A percentile compares a stretch with the other conserved stretches of the same genome.
Conservation (phyloP, 768 basidiomycete genomes). For the Amanita jacksonii region DNA sequence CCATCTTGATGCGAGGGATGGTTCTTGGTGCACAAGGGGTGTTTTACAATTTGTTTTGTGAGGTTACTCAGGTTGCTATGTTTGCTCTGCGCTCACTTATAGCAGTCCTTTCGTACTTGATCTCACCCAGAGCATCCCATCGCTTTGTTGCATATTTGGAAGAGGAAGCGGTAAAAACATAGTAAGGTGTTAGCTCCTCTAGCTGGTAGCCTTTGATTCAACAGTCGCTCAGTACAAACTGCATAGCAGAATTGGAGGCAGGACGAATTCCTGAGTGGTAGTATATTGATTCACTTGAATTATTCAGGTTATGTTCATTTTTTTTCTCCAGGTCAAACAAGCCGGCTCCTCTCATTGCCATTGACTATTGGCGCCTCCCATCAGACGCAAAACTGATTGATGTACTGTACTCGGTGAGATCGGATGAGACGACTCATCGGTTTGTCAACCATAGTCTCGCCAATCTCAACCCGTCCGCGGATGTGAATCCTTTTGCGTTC, state of each 20-base stretch:
- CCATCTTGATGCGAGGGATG: conserved; percentile 69
- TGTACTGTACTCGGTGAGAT: conserved; percentile 85
- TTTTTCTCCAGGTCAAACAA: conserved; percentile 44
- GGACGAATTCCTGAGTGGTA: conserved; percentile 79
- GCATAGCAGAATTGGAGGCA: conserved; percentile 74
- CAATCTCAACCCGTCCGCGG: conserved; percentile 64
- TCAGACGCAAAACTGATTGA: conserved; percentile 74
- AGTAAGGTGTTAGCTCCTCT: conserved; percentile 39
- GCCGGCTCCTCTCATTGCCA: conserved; percentile 82
- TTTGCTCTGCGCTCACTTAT: conserved; percentile 9
- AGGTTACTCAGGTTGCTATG: conserved; percentile 17
- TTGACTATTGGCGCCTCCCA: conserved; percentile 87
- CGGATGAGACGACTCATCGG: conserved; percentile 87
- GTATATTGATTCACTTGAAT: conserved; percentile 7
- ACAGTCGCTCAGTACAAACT: conserved; percentile 47
- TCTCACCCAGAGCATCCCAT: conserved; percentile 71
- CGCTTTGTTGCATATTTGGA: conserved; percentile 90
- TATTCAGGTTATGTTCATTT: conserved; percentile 2
- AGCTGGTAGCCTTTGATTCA: background rate
- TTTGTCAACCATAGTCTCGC: conserved; percentile 97
- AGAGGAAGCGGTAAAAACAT: conserved; percentile 92
- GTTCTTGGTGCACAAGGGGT: conserved; percentile 90
- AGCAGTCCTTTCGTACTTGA: conserved; percentile 65
- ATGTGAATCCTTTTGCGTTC: conserved; percentile 86
- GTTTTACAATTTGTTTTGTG: conserved; percentile 84